These are phyloP conservation scores for Sclerotinia spermophila DNA, from an alignment of 2,329 filamentous ascomycete genomes.

Conservation along the genomic window DNA sequence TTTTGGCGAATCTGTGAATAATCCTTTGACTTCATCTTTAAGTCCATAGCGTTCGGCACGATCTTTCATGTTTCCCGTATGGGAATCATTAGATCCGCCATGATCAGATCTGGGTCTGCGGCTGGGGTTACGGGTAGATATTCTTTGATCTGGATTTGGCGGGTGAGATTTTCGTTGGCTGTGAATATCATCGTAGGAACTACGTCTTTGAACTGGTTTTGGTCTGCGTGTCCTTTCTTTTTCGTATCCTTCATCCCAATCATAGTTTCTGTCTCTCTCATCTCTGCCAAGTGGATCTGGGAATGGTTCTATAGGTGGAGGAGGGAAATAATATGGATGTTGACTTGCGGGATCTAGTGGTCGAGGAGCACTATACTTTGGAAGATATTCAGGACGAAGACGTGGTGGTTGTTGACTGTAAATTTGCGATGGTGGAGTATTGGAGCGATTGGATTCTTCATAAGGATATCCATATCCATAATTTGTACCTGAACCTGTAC, in stretches of 20 bases:
- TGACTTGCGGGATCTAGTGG: not conserved
- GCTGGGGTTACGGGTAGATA: not conserved
- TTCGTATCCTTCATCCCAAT: not conserved
- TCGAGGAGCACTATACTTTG: not conserved
- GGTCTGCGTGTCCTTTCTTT: not conserved
- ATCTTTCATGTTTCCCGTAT: not conserved
- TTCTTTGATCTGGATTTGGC: not conserved
- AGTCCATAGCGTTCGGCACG: constrained; percentile 4
- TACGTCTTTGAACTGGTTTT: not conserved
- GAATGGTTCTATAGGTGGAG: not conserved
- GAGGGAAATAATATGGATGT: not conserved
- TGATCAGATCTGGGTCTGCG: not conserved
- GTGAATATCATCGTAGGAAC: constrained; percentile 15
- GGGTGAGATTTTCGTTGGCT: not conserved
- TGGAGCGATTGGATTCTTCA: constrained; percentile 1
- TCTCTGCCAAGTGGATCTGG: not conserved
- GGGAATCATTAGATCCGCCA: not conserved
- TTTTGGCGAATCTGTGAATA: constrained; percentile 26
- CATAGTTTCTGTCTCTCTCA: not conserved
- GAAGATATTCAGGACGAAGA: constrained; percentile 14
- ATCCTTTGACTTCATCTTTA: constrained; percentile 28
- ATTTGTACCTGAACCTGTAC: not conserved
- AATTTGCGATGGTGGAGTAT: not conserved
- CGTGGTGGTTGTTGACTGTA: constrained; percentile 17
- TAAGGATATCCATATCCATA: constrained; percentile 1